Base-by-base conservation (phyloP, 495 filamentous ascomycete species). In the Chaetomidium leptoderma region DNA sequence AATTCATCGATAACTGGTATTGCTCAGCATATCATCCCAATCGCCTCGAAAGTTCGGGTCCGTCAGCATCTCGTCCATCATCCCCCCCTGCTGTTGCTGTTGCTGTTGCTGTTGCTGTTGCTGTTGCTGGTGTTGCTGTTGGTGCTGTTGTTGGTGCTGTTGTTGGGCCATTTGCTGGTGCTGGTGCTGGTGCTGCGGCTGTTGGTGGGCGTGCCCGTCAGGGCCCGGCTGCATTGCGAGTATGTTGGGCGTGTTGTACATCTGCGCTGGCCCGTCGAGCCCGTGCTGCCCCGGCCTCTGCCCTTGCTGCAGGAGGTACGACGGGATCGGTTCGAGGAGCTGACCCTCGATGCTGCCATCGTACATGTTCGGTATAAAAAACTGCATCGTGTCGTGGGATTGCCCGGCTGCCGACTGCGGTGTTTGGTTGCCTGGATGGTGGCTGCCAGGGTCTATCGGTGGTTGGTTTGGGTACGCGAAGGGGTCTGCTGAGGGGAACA, bases 401-500 rank as follows among this genome's bases (percentile, higher is more conserved):
- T 63, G 67, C 16, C 57, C 55, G 14, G 57, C 27, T 36, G 47
- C 19, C 21, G 64, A 21, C 16, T 67, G 64, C 17, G 67, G 55
- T 36, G 42, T 35, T 53, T 62, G 44, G 54, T 56, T 55, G 33
- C 61, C 45, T 35, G 59, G 35, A 40, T 63, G 58, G 44, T 68
- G 52, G 52, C 63, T 58, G 36, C 74, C 73, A 30, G 77, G 76
- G 56, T 80, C 78, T 59, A 78, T 86, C 74, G 92, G 82, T 2
- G 91, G 89, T 65, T 91, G 90, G 63, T 86, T 89, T 4, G 91
- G 88, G 69, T 96, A 97, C 0, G 86, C 90, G 57, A 96, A 92
- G 0, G 92, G 90, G 66, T 97, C 91, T 24, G 83, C 80, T 0
- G 91, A 90, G 1, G 91, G 87, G 61, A 97, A 97, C 90, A 97